Percentiles rank a stretch among this genome's conserved stretches.
Conservation (phyloP, 352 stramenopile genomes). For the Pythium chondricola region DNA sequence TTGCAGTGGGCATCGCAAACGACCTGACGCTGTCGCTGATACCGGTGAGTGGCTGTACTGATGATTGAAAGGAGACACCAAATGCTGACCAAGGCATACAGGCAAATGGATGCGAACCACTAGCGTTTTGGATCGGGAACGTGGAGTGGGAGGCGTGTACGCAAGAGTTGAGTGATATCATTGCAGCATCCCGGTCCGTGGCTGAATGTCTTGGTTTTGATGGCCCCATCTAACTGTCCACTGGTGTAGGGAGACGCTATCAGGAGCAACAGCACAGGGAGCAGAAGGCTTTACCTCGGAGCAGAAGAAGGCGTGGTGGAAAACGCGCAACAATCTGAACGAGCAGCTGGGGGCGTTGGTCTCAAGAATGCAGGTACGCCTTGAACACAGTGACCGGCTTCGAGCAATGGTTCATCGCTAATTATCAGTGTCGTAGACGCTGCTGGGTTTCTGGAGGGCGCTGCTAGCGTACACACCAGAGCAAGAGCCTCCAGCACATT, state of each 20-base stretch:
- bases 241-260: conserved; percentile 40
- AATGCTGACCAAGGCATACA: conserved; percentile 6
- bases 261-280: conserved; percentile 47
- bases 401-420: too few relatives aligned
- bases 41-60: conserved; percentile 3
- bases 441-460: conserved; percentile 16
- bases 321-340: conserved; percentile 51
- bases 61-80: background rate
- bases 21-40: conserved; percentile 14
- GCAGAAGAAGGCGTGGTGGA: conserved; percentile 80
- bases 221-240: background rate
- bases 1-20: conserved; percentile 2
- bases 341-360: conserved; percentile 33
- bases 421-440: too few relatives aligned
- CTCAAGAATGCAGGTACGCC: conserved; percentile 46
- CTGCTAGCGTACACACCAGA: conserved; percentile 6
- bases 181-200: conserved; percentile 42
- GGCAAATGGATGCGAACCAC: conserved; percentile 31
- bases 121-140: conserved; percentile 44
- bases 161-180: conserved; percentile 38
- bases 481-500: too few relatives aligned
- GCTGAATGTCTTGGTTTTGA: conserved; percentile 8
- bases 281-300: conserved; percentile 40
- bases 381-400: too few relatives aligned
- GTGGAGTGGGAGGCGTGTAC: conserved; percentile 35